Base-by-base conservation (phyloP, 2,329 filamentous ascomycete species). In the Thyridium curvatum region DNA sequence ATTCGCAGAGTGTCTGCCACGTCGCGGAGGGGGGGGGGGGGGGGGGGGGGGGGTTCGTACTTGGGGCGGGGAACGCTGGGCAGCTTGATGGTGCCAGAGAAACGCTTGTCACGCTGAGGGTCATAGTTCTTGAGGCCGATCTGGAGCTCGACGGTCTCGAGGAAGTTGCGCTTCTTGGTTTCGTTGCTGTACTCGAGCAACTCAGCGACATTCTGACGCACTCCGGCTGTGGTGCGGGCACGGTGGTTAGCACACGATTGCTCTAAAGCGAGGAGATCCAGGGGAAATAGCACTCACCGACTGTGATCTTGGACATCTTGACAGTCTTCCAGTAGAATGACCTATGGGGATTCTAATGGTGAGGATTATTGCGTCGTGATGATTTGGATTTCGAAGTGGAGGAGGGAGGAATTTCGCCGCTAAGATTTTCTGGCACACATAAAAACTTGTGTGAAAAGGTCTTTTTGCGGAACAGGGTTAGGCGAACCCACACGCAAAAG, bases 71-170 rank as follows among this genome's bases (percentile, higher is more conserved):
- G 93, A 57, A 97, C 78, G 61, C 81, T 77, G 55, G 91, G 90
- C 61, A 97, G 86, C 76, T 85, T 89, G 79, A 98, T 86, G 70
- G 93, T 97, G 72, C 93, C 93, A 43, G 87, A 94, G 91, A 98
- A 98, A 95, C 91, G 91, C 91, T 98, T 98, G 79, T 98, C 93
- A 88, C 93, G 91, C 84, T 97, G 78, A 65, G 93, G 91, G 69
- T 98, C 86, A 77, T 95, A 95, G 84, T 94, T 94, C 86, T 94
- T 94, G 67, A 94, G 82, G 69, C 87, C 87, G 77, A 39, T 39
- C 46, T 56, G 60, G 49, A 64, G 84, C 71, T 89, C 84, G 68
- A 95, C 87, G 65, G 86, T 91, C 78, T 93, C 52, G 67, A 94
- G 79, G 77, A 95, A 96, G 82, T 95, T 95, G 60, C 89, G 79